Conservation (phyloP, 2,329 filamentous ascomycete species). For the Septoria petroselini region DNA sequence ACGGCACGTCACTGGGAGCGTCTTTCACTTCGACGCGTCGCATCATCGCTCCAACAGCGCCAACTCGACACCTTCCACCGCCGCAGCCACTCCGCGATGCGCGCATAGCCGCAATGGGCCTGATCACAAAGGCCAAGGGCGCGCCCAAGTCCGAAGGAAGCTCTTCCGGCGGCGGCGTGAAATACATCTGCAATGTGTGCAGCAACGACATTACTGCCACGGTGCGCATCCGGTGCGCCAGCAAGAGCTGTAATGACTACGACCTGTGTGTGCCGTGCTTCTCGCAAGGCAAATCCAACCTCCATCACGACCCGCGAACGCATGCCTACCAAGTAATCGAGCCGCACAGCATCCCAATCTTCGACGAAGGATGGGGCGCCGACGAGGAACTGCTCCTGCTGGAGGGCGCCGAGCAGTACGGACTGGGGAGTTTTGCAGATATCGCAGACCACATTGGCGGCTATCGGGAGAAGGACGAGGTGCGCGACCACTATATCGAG, state of each 20-base stretch:
- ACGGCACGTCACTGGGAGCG: too few relatives aligned
- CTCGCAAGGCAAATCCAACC: slow-evolving; percentile 72
- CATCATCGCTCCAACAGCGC: not conserved
- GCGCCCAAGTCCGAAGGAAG: slow-evolving; percentile 30
- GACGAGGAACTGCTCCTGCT: slow-evolving; percentile 92
- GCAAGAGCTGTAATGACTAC: slow-evolving; percentile 81
- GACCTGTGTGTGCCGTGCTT: slow-evolving; percentile 97
- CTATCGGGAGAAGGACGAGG: slow-evolving; percentile 90
- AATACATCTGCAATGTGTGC: slow-evolving; percentile 97
- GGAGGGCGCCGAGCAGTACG: slow-evolving; percentile 94
- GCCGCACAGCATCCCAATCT: slow-evolving; percentile 97
- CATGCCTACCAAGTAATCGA: slow-evolving; percentile 94
- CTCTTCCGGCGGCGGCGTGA: slow-evolving; percentile 50
- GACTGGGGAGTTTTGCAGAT: slow-evolving; percentile 93
- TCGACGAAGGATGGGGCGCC: slow-evolving; percentile 90
- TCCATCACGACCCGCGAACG: slow-evolving; percentile 79
- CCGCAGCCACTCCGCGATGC: slow-evolving; percentile 4
- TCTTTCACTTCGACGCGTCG: too few relatives aligned
- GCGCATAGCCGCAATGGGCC: slow-evolving; percentile 30
- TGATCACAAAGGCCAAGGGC: slow-evolving; percentile 38
- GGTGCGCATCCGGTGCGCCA: slow-evolving; percentile 90
- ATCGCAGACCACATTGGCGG: slow-evolving; percentile 98
- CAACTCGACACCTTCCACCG: not conserved
- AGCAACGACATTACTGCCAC: slow-evolving; percentile 96
- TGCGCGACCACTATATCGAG: slow-evolving; percentile 86